Evolutionary conservation across 257 asterid species (phyloP), one percentile per base, ranked within the genome.

Genomic region (Salvia hispanica): DNA sequence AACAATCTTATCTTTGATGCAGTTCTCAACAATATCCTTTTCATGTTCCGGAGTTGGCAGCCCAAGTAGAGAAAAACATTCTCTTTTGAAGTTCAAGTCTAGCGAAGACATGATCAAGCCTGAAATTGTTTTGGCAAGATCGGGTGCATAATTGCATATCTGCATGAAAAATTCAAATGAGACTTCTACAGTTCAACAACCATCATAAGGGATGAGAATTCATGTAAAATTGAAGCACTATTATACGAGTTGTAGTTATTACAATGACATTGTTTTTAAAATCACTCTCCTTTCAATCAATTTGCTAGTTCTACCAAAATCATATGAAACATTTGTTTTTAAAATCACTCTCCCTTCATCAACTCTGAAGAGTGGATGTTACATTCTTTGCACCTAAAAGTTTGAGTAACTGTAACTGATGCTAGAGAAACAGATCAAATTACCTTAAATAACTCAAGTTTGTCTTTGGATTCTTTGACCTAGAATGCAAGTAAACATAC

Each of bases 141-240:
- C 92, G n/a, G 97, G 97, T 39, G 92, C 97, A 59, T 88, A 85
- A 54, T 79, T 80, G 73, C 84, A 82, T 40, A 84, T 82, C 99
- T 90, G 89, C 58, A 61, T 58, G 52, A 59, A 50, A 47, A 40
- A 50, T 11, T 7, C 5, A 42, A 50, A 71, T 5, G 50, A 64
- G 40, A 34, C 42, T 45, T 16, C 50, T 45, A 28, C 9, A 4
- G 11, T 44, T 16, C 50, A 58, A 28, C 9, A 4, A 16, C 51
- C 61, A 50, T 36, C 39, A 50, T 15, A 15, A n/a, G 37, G 11
- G 12, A 50, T 9, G 34, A 39, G 9, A 34, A 16, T 16, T 37
- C 34, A 16, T 3, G 51, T 66, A 3, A 8, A 6, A 40, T 13
- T 60, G 9, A 5, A 55, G 37, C n/a, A 55, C 28, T 12, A 7